A percentile compares a stretch with the other conserved stretches of the same genome.
Conservation (phyloP, 192 early-diverging fungal genomes). For the Lobosporangium transversale region DNA sequence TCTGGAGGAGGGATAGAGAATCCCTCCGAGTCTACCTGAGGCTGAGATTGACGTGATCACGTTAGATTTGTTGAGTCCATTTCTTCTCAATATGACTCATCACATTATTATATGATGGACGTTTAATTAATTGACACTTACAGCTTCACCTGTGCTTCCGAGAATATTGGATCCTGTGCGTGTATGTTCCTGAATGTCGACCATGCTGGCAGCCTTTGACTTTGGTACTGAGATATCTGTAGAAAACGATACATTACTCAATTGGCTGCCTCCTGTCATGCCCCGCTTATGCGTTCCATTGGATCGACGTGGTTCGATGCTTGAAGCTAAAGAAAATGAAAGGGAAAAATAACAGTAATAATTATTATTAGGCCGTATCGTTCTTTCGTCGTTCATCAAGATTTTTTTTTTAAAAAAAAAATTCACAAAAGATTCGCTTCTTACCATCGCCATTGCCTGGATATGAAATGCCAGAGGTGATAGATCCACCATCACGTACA, state of each 20-base stretch:
- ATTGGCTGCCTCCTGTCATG: constrained; percentile 39
- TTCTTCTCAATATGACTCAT: neutral
- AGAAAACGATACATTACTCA: constrained; percentile 45
- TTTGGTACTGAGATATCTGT: constrained; percentile 31
- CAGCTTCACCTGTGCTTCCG: constrained; percentile 33
- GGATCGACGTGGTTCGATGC: constrained; percentile 19
- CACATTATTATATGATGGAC: neutral
- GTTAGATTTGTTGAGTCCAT: neutral
- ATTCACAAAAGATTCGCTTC: too few species aligned
- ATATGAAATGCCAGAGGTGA: constrained; percentile 12
- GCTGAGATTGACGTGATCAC: constrained; percentile 1
- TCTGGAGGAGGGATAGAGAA: constrained; percentile 64
- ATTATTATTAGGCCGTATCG: too few species aligned
- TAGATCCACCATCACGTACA: constrained; percentile 21
- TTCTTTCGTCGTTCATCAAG: too few species aligned
- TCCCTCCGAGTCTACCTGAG: constrained; percentile 60
- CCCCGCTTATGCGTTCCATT: constrained; percentile 32
- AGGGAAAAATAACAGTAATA: neutral
- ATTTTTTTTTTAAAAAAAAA: too few species aligned
- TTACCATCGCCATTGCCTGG: constrained; percentile 41
- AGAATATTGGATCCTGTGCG: constrained; percentile 32
- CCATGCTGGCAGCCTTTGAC: constrained; percentile 31
- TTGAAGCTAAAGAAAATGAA: neutral
- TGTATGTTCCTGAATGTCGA: constrained; percentile 19
- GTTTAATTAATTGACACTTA: constrained; percentile 7